These are phyloP conservation scores for Cenchrus fungigraminus DNA, from an alignment of 176 grass and related monocot species.

Conservation along the genomic window DNA sequence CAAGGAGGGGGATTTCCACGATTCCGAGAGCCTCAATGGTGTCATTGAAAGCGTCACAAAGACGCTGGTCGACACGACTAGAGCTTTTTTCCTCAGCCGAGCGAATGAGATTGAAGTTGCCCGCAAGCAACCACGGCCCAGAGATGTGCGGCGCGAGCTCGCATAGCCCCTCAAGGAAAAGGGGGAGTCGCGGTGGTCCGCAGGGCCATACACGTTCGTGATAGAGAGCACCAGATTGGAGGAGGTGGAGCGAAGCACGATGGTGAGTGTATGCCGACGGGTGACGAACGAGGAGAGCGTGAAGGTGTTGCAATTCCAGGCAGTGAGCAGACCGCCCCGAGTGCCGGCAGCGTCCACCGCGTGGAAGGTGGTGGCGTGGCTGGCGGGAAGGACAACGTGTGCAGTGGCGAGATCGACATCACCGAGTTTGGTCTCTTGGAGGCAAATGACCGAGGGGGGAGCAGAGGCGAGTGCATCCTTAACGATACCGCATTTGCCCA, in stretches of 20 bases:
- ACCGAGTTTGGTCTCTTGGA: not conserved
- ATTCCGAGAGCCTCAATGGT: accelerated
- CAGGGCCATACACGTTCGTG: not conserved
- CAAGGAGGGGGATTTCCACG: not conserved
- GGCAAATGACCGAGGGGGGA: not conserved
- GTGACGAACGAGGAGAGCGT: accelerated
- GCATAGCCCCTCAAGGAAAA: not conserved
- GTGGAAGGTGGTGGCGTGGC: no score
- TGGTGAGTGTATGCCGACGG: not conserved
- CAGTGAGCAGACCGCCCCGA: not conserved
- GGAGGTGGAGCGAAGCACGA: not conserved
- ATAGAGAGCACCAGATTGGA: not conserved
- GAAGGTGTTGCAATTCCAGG: not conserved
- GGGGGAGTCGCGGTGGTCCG: not conserved
- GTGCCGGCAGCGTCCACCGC: not conserved
- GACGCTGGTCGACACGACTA: accelerated
- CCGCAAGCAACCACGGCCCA: not conserved
- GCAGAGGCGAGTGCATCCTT: not conserved
- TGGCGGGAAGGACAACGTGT: not conserved
- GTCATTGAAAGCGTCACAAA: not conserved
- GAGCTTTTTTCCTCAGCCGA: not conserved
- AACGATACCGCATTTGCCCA: not conserved
- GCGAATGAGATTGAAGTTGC: not conserved
- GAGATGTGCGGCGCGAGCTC: accelerated
- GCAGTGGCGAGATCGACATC: no score